These are phyloP conservation scores for Fermentozyma sake DNA, from an alignment of 1,139 yeast species.

Conservation along the genomic window DNA sequence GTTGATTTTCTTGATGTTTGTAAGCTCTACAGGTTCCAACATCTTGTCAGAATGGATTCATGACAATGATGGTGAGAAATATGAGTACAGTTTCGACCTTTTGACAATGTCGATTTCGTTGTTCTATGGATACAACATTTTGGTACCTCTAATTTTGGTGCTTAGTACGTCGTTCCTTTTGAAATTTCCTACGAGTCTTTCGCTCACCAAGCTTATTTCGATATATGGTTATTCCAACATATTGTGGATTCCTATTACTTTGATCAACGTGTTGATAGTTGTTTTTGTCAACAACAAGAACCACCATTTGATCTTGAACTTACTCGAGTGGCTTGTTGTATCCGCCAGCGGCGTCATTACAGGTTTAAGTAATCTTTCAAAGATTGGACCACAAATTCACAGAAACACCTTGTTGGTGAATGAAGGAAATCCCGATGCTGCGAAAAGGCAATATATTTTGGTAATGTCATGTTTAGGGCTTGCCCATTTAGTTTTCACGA, in stretches of 20 bases:
- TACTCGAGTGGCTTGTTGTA: conserved; percentile 46
- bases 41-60: conserved; percentile 44
- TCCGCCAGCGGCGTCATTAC: conserved; percentile 42
- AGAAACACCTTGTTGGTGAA: conserved; percentile 29
- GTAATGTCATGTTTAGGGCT: conserved; percentile 26
- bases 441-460: conserved; percentile 16
- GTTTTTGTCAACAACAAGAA: conserved; percentile 35
- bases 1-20: conserved; percentile 65
- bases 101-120: conserved; percentile 62
- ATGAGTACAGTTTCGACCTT: conserved; percentile 57
- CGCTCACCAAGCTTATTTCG: conserved; percentile 45
- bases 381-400: conserved; percentile 39
- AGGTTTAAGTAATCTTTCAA: conserved; percentile 43
- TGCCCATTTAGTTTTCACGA: conserved; percentile 40
- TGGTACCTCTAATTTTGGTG: conserved; percentile 56
- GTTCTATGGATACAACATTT: conserved; percentile 67
- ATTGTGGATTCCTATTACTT: conserved; percentile 75
- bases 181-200: conserved; percentile 38
- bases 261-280: conserved; percentile 49
- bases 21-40: conserved; percentile 58
- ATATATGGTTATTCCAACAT: conserved; percentile 77
- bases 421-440: conserved; percentile 19
- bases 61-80: conserved; percentile 31
- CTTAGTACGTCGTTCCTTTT: conserved; percentile 39
- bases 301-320: conserved; percentile 30